Conservation (phyloP, 2,329 filamentous ascomycete species). For the Fusarium torulosum region DNA sequence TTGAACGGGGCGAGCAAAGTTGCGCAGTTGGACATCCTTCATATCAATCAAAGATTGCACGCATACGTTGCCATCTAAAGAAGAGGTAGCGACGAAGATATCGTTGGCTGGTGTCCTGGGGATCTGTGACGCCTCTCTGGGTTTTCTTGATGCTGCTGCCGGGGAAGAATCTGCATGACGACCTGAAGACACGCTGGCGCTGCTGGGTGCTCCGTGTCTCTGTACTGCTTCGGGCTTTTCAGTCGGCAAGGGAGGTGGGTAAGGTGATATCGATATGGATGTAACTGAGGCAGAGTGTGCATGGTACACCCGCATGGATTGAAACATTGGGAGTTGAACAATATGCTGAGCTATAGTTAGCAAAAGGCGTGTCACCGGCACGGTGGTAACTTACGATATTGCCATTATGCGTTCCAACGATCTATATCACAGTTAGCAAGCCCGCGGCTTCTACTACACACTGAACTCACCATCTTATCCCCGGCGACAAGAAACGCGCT, state of each 20-base stretch:
- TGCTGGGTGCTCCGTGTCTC: conserved; percentile 54
- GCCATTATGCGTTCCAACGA: conserved; percentile 95
- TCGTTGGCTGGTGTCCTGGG: conserved; percentile 86
- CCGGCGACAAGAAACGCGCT: conserved; percentile 90
- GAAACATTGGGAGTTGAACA: conserved; percentile 83
- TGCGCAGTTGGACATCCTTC: conserved; percentile 90
- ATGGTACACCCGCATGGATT: conserved; percentile 86
- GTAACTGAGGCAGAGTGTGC: conserved; percentile 94
- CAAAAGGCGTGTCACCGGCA: neutral
- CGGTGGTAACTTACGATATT: conserved; percentile 79
- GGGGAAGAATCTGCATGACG: conserved; percentile 58
- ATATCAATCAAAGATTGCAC: conserved; percentile 87
- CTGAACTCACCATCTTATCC: conserved; percentile 87
- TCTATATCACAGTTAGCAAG: conserved; percentile 62
- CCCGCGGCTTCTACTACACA: neutral
- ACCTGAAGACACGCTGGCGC: conserved; percentile 49
- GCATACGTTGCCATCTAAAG: conserved; percentile 95
- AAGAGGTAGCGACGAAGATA: conserved; percentile 93
- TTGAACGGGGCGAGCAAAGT: conserved; percentile 93
- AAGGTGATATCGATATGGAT: conserved; percentile 89
- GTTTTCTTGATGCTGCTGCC: conserved; percentile 64
- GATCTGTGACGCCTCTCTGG: conserved; percentile 67
- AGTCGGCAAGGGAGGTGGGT: conserved; percentile 68
- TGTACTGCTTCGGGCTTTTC: conserved; percentile 58
- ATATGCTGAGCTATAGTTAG: conserved; percentile 74